phyloP scores from a whole-genome alignment of 2,329 filamentous ascomycete species.

The Penicillium sp. region DNA sequence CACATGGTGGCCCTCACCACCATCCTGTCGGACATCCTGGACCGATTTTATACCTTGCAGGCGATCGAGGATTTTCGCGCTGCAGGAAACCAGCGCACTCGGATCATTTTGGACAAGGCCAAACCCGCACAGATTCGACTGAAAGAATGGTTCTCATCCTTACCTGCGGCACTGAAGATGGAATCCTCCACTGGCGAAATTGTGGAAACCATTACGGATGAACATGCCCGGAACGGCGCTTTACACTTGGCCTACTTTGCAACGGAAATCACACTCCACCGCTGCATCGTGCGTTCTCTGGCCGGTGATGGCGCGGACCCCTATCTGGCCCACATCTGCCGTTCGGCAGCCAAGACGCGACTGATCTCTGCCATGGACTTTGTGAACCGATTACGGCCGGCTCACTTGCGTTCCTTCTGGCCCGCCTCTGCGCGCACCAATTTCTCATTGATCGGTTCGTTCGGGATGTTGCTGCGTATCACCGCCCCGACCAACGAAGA shows the following conservation, averaged over 20 bases:
- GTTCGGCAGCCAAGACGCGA: slow-evolving; percentile 85
- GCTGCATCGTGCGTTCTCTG: slow-evolving; percentile 81
- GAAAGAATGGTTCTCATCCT: slow-evolving; percentile 48
- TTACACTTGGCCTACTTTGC: slow-evolving; percentile 90
- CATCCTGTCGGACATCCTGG: slow-evolving; percentile 48
- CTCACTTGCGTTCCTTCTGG: slow-evolving; percentile 88
- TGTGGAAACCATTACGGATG: slow-evolving; percentile 37
- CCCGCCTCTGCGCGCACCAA: slow-evolving; percentile 52
- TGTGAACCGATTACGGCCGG: slow-evolving; percentile 81
- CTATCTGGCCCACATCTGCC: slow-evolving; percentile 86
- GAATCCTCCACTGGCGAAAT: slow-evolving; percentile 43
- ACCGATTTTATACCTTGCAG: slow-evolving; percentile 48
- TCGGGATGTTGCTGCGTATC: slow-evolving; percentile 82
- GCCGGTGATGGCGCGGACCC: slow-evolving; percentile 55
- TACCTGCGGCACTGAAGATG: slow-evolving; percentile 46
- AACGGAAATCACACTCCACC: slow-evolving; percentile 86
- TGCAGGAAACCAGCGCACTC: slow-evolving; percentile 41
- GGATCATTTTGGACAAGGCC: slow-evolving; percentile 47
- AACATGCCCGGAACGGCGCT: slow-evolving; percentile 53
- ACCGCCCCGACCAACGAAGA: slow-evolving; percentile 83
- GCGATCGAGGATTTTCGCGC: slow-evolving; percentile 42
- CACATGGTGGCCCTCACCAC: slow-evolving; percentile 49
- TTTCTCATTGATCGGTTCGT: slow-evolving; percentile 91
- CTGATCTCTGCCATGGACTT: slow-evolving; percentile 97
- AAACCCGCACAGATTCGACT: slow-evolving; percentile 50